A percentile compares a stretch with the other conserved stretches of the same genome.
Evolutionary conservation across 2,329 filamentous ascomycete species (phyloP).

Genomic region (Trichoderma sp.): DNA sequence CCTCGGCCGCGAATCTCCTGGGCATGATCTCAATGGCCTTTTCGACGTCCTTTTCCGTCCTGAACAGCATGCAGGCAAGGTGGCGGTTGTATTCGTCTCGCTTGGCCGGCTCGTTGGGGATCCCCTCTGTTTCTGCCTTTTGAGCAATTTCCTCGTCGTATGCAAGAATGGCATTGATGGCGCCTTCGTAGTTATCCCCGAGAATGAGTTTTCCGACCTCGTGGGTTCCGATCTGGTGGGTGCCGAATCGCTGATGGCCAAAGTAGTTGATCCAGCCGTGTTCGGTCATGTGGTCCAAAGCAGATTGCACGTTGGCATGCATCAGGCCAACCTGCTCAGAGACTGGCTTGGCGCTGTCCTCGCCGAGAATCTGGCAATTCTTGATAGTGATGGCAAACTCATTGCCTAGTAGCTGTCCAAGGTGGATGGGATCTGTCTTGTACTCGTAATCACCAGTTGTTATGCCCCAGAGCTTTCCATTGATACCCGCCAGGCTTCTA

Average conservation of each 20-base stretch:
- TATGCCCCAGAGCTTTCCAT: conserved; percentile 62
- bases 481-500: conserved; percentile 65
- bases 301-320: conserved; percentile 49
- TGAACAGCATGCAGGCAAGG: conserved; percentile 74
- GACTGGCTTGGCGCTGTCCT: conserved; percentile 33
- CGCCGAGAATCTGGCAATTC: conserved; percentile 67
- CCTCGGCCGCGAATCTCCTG: conserved; percentile 78
- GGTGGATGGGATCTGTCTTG: conserved; percentile 67
- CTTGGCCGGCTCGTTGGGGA: conserved; percentile 54
- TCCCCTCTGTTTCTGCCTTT: conserved; percentile 42
- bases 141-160: conserved; percentile 66
- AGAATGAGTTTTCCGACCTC: conserved; percentile 82
- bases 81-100: conserved; percentile 80
- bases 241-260: conserved; percentile 94
- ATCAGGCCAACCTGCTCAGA: conserved; percentile 37
- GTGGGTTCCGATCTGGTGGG: conserved; percentile 83
- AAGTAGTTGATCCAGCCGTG: conserved; percentile 97
- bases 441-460: conserved; percentile 82
- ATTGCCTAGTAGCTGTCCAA: conserved; percentile 85
- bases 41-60: conserved; percentile 57
- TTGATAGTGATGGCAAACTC: conserved; percentile 92
- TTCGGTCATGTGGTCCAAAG: conserved; percentile 67
- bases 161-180: conserved; percentile 73
- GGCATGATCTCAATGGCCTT: conserved; percentile 71
- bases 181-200: conserved; percentile 76